Evolutionary conservation across 495 filamentous ascomycete species (phyloP).

Genomic region (Penicillium coprophilum): DNA sequence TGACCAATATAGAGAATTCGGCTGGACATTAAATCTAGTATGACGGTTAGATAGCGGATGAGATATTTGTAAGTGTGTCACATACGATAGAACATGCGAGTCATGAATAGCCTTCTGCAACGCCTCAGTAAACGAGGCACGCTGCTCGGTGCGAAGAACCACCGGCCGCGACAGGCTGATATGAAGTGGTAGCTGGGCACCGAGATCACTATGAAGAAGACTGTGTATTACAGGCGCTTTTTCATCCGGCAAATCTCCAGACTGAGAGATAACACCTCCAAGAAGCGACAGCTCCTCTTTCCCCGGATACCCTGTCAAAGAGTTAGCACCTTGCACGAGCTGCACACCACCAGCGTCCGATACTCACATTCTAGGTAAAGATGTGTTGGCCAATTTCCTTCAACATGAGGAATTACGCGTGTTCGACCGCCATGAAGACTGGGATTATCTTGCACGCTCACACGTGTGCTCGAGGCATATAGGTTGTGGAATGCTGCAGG

Average conservation of each 20-base stretch:
- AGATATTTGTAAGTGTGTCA: background rate
- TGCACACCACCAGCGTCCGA: conserved; percentile 3
- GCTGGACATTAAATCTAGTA: conserved; percentile 55
- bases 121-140: conserved; percentile 57
- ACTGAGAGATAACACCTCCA: conserved; percentile 46
- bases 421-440: conserved; percentile 80
- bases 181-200: conserved; percentile 78
- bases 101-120: conserved; percentile 34
- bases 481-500: conserved; percentile 82
- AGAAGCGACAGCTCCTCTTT: conserved; percentile 56
- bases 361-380: conserved; percentile 90
- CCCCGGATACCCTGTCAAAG: conserved; percentile 67
- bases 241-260: conserved; percentile 26
- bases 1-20: conserved; percentile 60
- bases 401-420: conserved; percentile 76
- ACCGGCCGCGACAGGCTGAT: conserved; percentile 83
- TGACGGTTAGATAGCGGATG: conserved; percentile 2
- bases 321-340: conserved; percentile 27
- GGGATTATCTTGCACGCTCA: conserved; percentile 78
- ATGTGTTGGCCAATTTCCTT: conserved; percentile 91
- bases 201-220: conserved; percentile 73
- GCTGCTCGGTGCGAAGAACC: conserved; percentile 62
- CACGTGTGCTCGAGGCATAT: conserved; percentile 73
- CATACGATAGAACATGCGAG: conserved; percentile 49
- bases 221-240: conserved; percentile 42